phyloP scores from a whole-genome alignment of 192 early-diverging fungal genomes.

The Oehlia diaphana region DNA sequence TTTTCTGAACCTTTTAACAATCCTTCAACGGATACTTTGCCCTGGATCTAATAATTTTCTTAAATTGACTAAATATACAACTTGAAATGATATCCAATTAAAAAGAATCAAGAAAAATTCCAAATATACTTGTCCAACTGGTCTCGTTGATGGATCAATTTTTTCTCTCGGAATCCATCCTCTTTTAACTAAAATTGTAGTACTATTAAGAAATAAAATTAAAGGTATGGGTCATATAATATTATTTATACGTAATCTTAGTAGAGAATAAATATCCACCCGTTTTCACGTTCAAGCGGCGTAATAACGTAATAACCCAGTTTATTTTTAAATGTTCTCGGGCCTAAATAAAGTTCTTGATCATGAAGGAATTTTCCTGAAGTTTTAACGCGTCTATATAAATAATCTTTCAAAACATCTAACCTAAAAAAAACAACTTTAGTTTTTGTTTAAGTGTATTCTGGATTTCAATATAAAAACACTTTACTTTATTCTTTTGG shows the following conservation, averaged over 20 bases:
- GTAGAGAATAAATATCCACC: slow-evolving; percentile 36
- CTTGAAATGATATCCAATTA: slow-evolving; percentile 5
- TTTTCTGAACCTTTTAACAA: slow-evolving; percentile 62
- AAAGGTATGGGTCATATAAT: not conserved
- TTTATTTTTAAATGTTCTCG: slow-evolving; percentile 65
- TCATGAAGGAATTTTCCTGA: slow-evolving; percentile 70
- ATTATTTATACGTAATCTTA: not conserved
- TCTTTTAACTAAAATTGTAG: slow-evolving; percentile 78
- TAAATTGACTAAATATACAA: not conserved
- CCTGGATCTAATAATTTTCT: slow-evolving; percentile 40
- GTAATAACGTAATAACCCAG: slow-evolving; percentile 76
- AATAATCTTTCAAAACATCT: slow-evolving; percentile 56
- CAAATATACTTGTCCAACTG: slow-evolving; percentile 37
- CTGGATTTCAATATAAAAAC: not conserved
- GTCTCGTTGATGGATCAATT: slow-evolving; percentile 53
- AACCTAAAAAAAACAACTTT: slow-evolving; percentile 33
- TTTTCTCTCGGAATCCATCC: slow-evolving; percentile 85
- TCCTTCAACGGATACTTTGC: slow-evolving; percentile 64
- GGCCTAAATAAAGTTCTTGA: slow-evolving; percentile 83
- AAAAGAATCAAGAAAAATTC: not conserved
- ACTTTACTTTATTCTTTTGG: slow-evolving; percentile 59
- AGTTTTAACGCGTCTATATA: slow-evolving; percentile 75
- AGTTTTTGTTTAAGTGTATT: slow-evolving; percentile 14
- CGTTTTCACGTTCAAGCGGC: slow-evolving; percentile 70
- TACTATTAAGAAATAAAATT: slow-evolving; percentile 38